Percentiles rank a stretch among this genome's conserved stretches.
phyloP scores from a whole-genome alignment of 2,329 filamentous ascomycete species.

The Aspergillus aculeatinus region DNA sequence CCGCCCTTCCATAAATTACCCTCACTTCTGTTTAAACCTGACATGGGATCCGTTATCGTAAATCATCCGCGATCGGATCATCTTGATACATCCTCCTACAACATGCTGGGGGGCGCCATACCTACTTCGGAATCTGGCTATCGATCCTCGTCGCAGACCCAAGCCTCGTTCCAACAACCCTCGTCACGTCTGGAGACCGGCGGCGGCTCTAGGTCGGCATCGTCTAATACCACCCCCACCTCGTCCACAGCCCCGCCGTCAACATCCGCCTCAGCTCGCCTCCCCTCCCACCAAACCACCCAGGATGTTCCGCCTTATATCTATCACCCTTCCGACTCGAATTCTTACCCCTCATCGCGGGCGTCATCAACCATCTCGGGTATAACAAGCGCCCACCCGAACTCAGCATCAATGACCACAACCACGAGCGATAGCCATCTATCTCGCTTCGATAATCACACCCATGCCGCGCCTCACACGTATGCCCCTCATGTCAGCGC shows the following conservation, averaged over 20 bases:
- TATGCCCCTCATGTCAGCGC: slow-evolving; percentile 23
- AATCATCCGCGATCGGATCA: slow-evolving; percentile 73
- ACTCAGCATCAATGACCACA: slow-evolving; percentile 51
- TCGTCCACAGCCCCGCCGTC: slow-evolving; percentile 39
- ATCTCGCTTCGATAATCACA: slow-evolving; percentile 18
- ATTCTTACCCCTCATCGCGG: slow-evolving; percentile 25
- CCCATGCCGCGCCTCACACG: slow-evolving; percentile 17
- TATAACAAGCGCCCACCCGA: slow-evolving; percentile 19
- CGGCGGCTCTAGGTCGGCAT: slow-evolving; percentile 32
- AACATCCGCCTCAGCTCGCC: slow-evolving; percentile 33
- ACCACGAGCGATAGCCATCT: slow-evolving; percentile 36
- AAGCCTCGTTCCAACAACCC: slow-evolving; percentile 25
- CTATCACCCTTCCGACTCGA: slow-evolving; percentile 27
- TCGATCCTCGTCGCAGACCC: slow-evolving; percentile 30
- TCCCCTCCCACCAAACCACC: slow-evolving; percentile 24
- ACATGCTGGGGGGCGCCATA: slow-evolving; percentile 59
- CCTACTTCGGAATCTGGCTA: slow-evolving; percentile 41
- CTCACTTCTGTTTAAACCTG: slow-evolving; percentile 26
- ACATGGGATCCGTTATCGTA: slow-evolving; percentile 62
- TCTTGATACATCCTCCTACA: slow-evolving; percentile 64
- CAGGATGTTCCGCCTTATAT: slow-evolving; percentile 40
- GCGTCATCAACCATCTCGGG: slow-evolving; percentile 24
- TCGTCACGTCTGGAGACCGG: slow-evolving; percentile 25
- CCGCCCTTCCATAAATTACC: neutral
- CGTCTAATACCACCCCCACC: slow-evolving; percentile 37